These are phyloP conservation scores for Lepiota brunneoincarnata DNA, from an alignment of 768 basidiomycete genomes.

Conservation along the genomic window DNA sequence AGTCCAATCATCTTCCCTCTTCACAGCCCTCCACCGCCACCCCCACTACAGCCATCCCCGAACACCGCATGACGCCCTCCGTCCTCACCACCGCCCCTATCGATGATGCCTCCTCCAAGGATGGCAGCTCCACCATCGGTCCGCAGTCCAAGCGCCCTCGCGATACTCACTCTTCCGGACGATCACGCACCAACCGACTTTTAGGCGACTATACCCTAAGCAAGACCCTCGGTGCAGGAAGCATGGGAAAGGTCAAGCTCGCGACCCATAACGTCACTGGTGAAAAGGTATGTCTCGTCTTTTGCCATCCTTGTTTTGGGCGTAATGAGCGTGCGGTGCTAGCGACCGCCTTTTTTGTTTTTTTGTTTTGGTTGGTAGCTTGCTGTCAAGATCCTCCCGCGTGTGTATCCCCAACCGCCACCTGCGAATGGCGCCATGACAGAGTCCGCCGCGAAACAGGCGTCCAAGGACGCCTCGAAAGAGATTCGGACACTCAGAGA, in stretches of 20 bases:
- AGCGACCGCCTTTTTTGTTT: not conserved
- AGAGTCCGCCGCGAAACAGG: constrained; percentile 67
- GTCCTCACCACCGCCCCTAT: too few relatives aligned
- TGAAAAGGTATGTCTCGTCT: constrained; percentile 72
- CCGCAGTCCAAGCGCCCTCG: constrained; percentile 10
- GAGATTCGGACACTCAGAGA: constrained; percentile 96
- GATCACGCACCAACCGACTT: constrained; percentile 47
- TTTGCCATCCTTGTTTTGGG: constrained; percentile 12
- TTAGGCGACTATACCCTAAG: constrained; percentile 94
- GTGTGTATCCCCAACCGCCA: constrained; percentile 65
- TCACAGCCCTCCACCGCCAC: constrained; percentile 11
- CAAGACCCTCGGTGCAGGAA: constrained; percentile 96
- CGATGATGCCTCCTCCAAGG: not conserved
- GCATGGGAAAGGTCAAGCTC: constrained; percentile 99
- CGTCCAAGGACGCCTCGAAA: constrained; percentile 88
- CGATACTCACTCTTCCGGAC: constrained; percentile 4
- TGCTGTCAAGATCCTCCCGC: constrained; percentile 98
- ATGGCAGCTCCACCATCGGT: constrained; percentile 10
- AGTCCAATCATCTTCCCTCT: not conserved
- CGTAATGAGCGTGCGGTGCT: too few relatives aligned
- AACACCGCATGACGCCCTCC: not conserved
- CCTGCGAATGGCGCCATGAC: constrained; percentile 40
- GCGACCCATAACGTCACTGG: constrained; percentile 85
- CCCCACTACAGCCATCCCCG: constrained; percentile 8
- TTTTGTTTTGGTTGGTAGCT: constrained; percentile 47